Conservation (phyloP, 108 stramenopile genomes). For the Stephanodiscus triporus region DNA sequence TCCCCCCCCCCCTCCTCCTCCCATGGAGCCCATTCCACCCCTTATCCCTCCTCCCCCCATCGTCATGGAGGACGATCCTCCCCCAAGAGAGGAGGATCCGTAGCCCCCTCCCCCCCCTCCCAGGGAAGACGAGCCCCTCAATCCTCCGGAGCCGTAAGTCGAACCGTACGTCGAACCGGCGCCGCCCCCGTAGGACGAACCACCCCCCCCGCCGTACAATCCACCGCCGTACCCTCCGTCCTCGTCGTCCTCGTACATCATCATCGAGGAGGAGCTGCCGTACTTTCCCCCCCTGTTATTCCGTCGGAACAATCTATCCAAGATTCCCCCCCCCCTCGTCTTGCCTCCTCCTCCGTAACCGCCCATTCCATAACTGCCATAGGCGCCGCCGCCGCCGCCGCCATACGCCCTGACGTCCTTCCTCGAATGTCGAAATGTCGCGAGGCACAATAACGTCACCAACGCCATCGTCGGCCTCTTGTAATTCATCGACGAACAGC, state of each 20-base stretch:
- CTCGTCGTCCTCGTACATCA: not conserved
- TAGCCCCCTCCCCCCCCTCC: not conserved
- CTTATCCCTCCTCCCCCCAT: constrained; percentile 12
- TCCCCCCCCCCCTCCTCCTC: constrained; percentile 7
- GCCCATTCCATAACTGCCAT: constrained; percentile 7
- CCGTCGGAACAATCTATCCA: constrained; percentile 6
- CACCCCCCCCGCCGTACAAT: not conserved
- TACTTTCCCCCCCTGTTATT: not conserved
- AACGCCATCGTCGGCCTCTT: constrained; percentile 34
- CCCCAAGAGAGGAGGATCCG: constrained; percentile 10
- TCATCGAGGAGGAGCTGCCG: not conserved
- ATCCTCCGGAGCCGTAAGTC: not conserved
- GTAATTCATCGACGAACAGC: constrained; percentile 30
- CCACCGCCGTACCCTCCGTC: not conserved
- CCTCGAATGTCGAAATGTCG: constrained; percentile 37
- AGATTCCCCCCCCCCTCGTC: constrained; percentile 9
- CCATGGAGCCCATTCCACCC: constrained; percentile 6
- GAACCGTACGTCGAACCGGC: not conserved
- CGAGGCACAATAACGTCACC: too few species aligned
- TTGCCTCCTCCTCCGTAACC: too few species aligned
- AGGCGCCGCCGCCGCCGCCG: constrained; percentile 2
- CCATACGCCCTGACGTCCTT: constrained; percentile 25
- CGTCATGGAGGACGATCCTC: not conserved
- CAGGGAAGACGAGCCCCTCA: constrained; percentile 1
- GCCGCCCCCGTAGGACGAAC: not conserved